These are phyloP conservation scores for Exophiala viscosa DNA, from an alignment of 2,329 filamentous ascomycete species.

Conservation along the genomic window DNA sequence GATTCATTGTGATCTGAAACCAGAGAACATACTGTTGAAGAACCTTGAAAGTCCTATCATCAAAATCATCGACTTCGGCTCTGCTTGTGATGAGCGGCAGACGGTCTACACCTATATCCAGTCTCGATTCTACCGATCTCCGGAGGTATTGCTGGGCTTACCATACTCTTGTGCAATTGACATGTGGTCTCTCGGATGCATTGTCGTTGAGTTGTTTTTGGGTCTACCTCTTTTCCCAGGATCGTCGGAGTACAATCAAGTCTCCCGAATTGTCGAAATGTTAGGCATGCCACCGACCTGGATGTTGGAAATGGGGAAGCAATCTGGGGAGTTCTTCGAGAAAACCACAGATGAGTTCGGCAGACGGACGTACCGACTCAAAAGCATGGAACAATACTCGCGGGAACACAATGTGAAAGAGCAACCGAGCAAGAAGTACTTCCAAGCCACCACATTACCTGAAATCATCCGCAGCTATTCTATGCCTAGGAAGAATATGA, in stretches of 20 bases:
- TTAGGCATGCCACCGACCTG: conserved; percentile 91
- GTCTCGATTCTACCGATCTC: conserved; percentile 94
- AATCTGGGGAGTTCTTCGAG: conserved; percentile 95
- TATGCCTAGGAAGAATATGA: conserved; percentile 99
- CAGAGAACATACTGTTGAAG: conserved; percentile 95
- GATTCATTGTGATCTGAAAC: conserved; percentile 97
- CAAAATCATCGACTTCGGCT: conserved; percentile 99
- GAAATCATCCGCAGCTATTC: conserved; percentile 98
- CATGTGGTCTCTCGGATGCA: conserved; percentile 99
- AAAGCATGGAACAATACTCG: conserved; percentile 97
- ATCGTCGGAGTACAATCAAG: conserved; percentile 98
- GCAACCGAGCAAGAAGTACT: conserved; percentile 99
- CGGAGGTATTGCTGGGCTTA: conserved; percentile 89
- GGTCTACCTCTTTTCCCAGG: conserved; percentile 92
- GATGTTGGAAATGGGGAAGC: conserved; percentile 99
- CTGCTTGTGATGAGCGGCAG: conserved; percentile 94
- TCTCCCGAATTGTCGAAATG: conserved; percentile 97
- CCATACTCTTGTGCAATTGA: conserved; percentile 98
- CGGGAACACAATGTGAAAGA: conserved; percentile 94
- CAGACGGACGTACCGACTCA: conserved; percentile 82
- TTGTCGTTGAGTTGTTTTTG: conserved; percentile 95
- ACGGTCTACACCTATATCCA: conserved; percentile 99
- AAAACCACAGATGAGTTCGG: conserved; percentile 90
- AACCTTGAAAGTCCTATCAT: conserved; percentile 99
- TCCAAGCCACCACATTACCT: conserved; percentile 85